Conservation (phyloP, 176 grass and related monocot genomes). For the Carex myosuroides region DNA sequence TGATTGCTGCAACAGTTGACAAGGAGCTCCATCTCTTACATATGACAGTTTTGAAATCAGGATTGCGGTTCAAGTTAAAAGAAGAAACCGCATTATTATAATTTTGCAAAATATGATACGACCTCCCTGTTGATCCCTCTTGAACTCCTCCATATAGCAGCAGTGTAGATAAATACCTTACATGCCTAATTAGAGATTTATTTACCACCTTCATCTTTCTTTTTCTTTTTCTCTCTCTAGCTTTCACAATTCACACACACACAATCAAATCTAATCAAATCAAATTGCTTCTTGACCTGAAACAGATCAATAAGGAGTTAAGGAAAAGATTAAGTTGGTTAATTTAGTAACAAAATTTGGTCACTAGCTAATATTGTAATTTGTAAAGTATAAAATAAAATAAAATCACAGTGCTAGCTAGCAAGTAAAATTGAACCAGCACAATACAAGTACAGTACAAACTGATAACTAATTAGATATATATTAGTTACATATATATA, state of each 20-base stretch:
- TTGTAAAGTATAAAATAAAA: not conserved
- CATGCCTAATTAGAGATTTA: not conserved
- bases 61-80: not conserved
- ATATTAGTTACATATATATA: not conserved
- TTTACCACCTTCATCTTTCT: not conserved
- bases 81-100: not conserved
- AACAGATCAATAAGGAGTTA: not conserved
- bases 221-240: not conserved
- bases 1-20: not conserved
- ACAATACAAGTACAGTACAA: not conserved
- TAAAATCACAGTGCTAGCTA: not conserved
- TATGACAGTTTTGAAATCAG: not conserved
- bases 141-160: not conserved
- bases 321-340: not conserved
- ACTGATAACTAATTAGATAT: not conserved
- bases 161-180: not conserved
- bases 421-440: not conserved
- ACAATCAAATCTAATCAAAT: not conserved
- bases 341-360: not conserved
- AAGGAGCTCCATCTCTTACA: conserved; percentile 12
- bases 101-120: not conserved
- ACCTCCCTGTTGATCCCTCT: not conserved
- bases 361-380: not conserved
- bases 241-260: not conserved
- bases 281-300: not conserved